These are phyloP conservation scores for Fusarium tuaranense DNA, from an alignment of 2,329 filamentous ascomycete genomes.

Conservation along the genomic window DNA sequence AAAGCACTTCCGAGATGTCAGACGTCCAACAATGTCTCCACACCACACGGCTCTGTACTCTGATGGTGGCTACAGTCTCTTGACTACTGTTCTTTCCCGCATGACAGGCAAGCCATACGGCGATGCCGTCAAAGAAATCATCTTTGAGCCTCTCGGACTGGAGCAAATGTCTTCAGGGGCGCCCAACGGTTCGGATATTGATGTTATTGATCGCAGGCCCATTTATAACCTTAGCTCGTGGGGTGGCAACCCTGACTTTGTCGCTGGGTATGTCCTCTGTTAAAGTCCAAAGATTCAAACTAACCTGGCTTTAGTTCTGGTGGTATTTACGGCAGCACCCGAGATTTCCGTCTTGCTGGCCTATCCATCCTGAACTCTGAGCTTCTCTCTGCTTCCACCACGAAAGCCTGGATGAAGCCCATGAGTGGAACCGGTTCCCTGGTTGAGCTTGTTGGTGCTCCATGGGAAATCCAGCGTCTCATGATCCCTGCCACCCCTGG, in stretches of 20 bases:
- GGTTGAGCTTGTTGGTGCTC: constrained; percentile 31
- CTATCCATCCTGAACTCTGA: constrained; percentile 38
- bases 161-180: neutral
- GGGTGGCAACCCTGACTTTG: constrained; percentile 29
- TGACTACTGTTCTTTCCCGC: constrained; percentile 27
- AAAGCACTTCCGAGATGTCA: constrained; percentile 18
- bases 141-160: constrained; percentile 28
- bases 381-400: constrained; percentile 12
- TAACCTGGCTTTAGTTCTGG: constrained; percentile 25
- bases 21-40: constrained; percentile 17
- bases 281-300: neutral
- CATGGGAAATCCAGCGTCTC: constrained; percentile 39
- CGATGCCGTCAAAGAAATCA: constrained; percentile 13
- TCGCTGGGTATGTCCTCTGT: constrained; percentile 33
- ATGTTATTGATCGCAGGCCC: constrained; percentile 19
- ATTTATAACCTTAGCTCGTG: constrained; percentile 14
- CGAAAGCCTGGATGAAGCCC: constrained; percentile 37
- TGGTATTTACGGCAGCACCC: constrained; percentile 21
- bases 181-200: constrained; percentile 14
- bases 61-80: constrained; percentile 32
- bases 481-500: constrained; percentile 37
- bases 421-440: constrained; percentile 31
- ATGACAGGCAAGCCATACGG: constrained; percentile 20
- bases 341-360: constrained; percentile 28
- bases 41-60: constrained; percentile 38